A percentile compares a stretch with the other conserved stretches of the same genome.
Evolutionary conservation across 1,139 yeast genomes (phyloP).

Genomic region (Nakaseomyces sp.): DNA sequence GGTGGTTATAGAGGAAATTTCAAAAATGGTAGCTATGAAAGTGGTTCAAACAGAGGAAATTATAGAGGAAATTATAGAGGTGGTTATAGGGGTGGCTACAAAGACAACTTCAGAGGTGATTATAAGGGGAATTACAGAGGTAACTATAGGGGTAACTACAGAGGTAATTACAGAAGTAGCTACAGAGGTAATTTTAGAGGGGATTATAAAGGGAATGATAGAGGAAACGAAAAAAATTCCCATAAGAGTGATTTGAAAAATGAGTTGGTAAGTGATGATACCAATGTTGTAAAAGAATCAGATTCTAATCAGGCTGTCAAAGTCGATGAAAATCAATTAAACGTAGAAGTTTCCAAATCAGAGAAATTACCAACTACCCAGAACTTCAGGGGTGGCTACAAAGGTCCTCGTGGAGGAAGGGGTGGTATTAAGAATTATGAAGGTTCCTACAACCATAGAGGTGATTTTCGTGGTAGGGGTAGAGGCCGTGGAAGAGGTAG

Average conservation of each 20-base stretch:
- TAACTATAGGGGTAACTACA: background rate
- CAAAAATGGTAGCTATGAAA: too few species aligned
- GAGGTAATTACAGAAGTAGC: background rate
- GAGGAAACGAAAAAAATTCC: background rate
- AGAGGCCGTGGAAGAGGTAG: conserved; percentile 1
- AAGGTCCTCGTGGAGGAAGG: background rate
- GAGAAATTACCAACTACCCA: background rate
- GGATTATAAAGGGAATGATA: background rate
- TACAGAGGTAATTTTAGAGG: conserved; percentile 1
- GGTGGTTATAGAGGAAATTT: background rate
- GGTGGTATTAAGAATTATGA: background rate
- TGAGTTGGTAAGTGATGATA: background rate
- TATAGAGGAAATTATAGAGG: background rate
- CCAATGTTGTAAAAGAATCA: background rate
- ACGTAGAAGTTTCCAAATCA: background rate
- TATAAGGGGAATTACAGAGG: background rate
- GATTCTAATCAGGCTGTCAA: background rate
- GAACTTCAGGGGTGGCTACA: background rate
- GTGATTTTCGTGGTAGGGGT: background rate
- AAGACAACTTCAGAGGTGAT: too few species aligned
- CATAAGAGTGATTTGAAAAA: background rate
- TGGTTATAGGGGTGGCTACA: too few species aligned
- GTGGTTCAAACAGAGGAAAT: too few species aligned
- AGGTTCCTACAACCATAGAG: background rate
- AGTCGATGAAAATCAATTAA: background rate